Evolutionary conservation across 2,329 filamentous ascomycete genomes (phyloP), one percentile per base, ranked within the genome.

Genomic region (Colletotrichum karsti): DNA sequence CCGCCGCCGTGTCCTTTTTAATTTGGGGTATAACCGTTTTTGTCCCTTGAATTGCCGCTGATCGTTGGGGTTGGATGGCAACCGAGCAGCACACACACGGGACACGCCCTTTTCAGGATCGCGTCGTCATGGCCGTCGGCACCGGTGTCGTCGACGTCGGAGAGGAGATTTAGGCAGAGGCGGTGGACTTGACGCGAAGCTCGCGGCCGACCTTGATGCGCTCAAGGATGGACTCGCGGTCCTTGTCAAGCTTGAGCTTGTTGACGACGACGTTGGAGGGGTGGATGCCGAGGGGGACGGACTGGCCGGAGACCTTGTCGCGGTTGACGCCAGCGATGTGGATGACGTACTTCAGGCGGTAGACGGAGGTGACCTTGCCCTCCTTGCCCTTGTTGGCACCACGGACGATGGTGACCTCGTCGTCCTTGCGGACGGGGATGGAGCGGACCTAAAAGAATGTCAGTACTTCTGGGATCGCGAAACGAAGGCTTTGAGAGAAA

Each of bases 201-300:
- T 95, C 93, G 73, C 93, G 91, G 79, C 93, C 93, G 75, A 86
- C 84, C 85, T 91, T 91, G 87, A 93, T 94, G 85, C 93, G 91
- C 86, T 93, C 93, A 77, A 97, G 88, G 80, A 96, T 96, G 82
- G 86, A 87, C 89, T 96, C 93, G 77, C 93, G 92, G 86, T 97
- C 93, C 91, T 96, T 95, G 90, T 96, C 93, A 79, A 98, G 89
- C 93, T 98, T 97, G 84, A 98, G 90, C 91, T 98, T 98, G 87
- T 92, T 97, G 88, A 99, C 93, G 87, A 97, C 92, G 77, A 97
- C 94, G 86, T 98, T 98, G 86, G 93, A 97, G 79, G 96, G 92
- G 86, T 95, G 93, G 85, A 99, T 91, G 84, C 94, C 94, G 81
- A 98, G 89, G 73, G 95, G 95, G 65, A 98, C 95, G 82, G 91